Base-by-base conservation (phyloP, 2,329 filamentous ascomycete genomes). In the Fusarium sp. region DNA sequence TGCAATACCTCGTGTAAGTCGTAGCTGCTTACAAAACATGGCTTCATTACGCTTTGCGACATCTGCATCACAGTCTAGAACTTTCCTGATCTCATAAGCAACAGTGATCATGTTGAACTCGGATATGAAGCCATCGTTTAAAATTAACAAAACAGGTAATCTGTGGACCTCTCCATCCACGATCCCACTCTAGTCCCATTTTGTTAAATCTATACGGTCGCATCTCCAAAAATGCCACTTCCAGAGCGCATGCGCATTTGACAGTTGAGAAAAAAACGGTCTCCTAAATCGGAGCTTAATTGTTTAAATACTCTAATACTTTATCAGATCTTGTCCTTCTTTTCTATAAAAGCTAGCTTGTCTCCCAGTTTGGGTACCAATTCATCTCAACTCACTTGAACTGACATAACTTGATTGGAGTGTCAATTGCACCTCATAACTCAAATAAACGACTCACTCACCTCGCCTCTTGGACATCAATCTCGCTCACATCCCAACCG, bases 201-300 rank as follows among this genome's bases (percentile, higher is more conserved):
- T 27, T 45, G 62, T 66, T 5, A n/a, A 54, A 42, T 27, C 34
- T 24, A 43, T 58, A 45, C 51, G 61, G 32, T 15, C 6, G 25
- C 50, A 52, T 40, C 24, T 52, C n/a, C 32, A 53, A 32, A 27
- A 10, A 27, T 60, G 55, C 52, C 45, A 63, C 47, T 45, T 18
- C 9, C 34, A 54, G 66, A 62, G 27, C 10, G 43, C 12, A 9
- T 51, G 50, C 52, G 24, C 38, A 45, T 56, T 40, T 45, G 44
- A 27, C n/a, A 24, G 16, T 47, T 20, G 34, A 15, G 15, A 55
- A 22, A 20, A 44, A 25, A 57, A 20, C 6, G 25, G n/a, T 25
- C 38, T 66, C 63, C 63, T 66, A 40, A 27, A 66, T 66, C 63
- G 63, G 63, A 66, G 63, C 24, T 46, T 16, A 22, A 60, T 27